These are phyloP conservation scores for Dictyostelium purpureum DNA, from an alignment of 78 protist genomes.

Conservation along the genomic window DNA sequence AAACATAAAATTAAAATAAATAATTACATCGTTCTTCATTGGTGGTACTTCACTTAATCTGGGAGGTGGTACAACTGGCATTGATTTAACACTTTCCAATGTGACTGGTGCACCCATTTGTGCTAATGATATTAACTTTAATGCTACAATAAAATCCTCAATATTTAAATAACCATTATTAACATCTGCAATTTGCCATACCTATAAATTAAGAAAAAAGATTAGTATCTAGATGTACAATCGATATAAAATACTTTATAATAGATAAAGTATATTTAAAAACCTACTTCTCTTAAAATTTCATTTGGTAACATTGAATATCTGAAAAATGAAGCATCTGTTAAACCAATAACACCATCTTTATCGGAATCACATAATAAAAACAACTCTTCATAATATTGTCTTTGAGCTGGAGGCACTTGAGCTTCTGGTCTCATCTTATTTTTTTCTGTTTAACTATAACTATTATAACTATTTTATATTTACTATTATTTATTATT, in stretches of 20 bases:
- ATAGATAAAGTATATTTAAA: neutral
- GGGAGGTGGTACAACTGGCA: slow-evolving; percentile 75
- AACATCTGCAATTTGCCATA: slow-evolving; percentile 60
- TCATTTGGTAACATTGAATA: slow-evolving; percentile 31
- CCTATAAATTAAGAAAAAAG: neutral
- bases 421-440: slow-evolving; percentile 44
- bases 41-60: slow-evolving; percentile 45
- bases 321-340: slow-evolving; percentile 64
- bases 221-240: neutral
- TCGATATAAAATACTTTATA: neutral
- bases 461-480: too few relatives aligned
- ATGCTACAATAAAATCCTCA: slow-evolving; percentile 66
- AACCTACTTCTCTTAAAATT: slow-evolving; percentile 30
- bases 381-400: slow-evolving; percentile 56
- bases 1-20: neutral
- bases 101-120: slow-evolving; percentile 68
- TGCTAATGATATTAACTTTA: slow-evolving; percentile 67
- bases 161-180: slow-evolving; percentile 50
- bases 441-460: neutral
- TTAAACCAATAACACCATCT: slow-evolving; percentile 60
- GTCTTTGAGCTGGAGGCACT: slow-evolving; percentile 49
- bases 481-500: too few relatives aligned
- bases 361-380: slow-evolving; percentile 34
- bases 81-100: slow-evolving; percentile 38
- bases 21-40: slow-evolving; percentile 17